A percentile compares a stretch with the other conserved stretches of the same genome.
Conservation (phyloP, 352 stramenopile species). For the Globisporangium okanoganense region DNA sequence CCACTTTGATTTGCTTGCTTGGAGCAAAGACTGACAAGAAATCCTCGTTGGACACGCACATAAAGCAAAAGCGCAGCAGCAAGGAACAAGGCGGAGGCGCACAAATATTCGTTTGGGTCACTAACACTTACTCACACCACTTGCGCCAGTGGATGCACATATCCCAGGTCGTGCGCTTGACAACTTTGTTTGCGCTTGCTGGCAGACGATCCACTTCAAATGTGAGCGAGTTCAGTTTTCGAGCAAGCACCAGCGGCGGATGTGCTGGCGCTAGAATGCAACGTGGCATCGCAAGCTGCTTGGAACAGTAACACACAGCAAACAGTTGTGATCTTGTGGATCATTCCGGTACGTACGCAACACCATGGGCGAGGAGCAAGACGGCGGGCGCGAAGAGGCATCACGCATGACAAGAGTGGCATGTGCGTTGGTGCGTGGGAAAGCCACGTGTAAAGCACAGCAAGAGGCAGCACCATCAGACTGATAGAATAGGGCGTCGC, state of each 20-base stretch:
- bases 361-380: too few species aligned
- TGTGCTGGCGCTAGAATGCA: neutral
- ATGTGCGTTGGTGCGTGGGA: too few species aligned
- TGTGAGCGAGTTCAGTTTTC: neutral
- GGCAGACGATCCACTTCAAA: neutral
- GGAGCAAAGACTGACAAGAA: too few species aligned
- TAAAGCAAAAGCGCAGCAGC: neutral
- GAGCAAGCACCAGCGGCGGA: neutral
- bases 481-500: too few species aligned
- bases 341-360: too few species aligned
- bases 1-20: too few species aligned
- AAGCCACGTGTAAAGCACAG: too few species aligned
- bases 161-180: slow-evolving; percentile 2
- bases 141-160: neutral
- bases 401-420: too few species aligned
- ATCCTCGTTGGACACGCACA: neutral
- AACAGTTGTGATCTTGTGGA: too few species aligned
- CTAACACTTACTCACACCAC: slow-evolving; percentile 3
- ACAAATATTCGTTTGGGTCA: neutral
- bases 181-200: neutral
- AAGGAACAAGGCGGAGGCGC: neutral
- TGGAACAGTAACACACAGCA: too few species aligned
- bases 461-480: too few species aligned
- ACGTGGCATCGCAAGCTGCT: neutral
- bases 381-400: too few species aligned